Base-by-base conservation (phyloP, 2,329 filamentous ascomycete species). In the Monilinia fructigena region DNA sequence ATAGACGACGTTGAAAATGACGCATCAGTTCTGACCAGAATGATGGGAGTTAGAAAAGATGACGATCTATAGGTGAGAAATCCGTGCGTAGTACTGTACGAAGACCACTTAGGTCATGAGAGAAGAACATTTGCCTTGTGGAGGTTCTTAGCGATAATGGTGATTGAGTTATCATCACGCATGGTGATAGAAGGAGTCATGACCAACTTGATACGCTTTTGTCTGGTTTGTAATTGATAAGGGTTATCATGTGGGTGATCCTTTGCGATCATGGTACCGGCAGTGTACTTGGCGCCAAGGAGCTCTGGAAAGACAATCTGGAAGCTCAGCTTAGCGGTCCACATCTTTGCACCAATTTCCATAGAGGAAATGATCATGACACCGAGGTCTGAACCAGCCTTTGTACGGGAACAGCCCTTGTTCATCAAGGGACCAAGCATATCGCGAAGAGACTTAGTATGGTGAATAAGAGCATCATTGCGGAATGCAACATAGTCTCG, bases 181-280 rank as follows among this genome's bases (percentile, higher is more conserved):
- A 83, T 80, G 2, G 82, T 85, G 55, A 86, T 80, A 11, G 82
- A 79, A 0, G 84, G 84, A 0, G 84, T 85, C 6, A 83, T 81
- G 38, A 83, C 81, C 1, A 85, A 77, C 63, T 81, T 80, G n/a
- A 86, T 74, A 6, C 83, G 80, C 75, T 78, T 82, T 71, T 85
- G 82, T 71, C 79, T 79, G 7, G 78, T 76, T 75, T 85, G 82
- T 26, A 86, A 74, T 62, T 80, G 77, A 65, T 78, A 73, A 0
- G 79, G 76, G 47, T 81, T 77, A 38, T 77, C 71, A 47, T 73
- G 69, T 31, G 78, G 78, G 55, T 78, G 78, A 75, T 83, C 83
- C 47, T 70, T 71, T 1, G 72, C 70, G 55, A 77, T 75, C 80
- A 83, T 86, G 70, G 78, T 66, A 77, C 78, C 20, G 75, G 79